Percentiles rank a stretch among this genome's conserved stretches.
phyloP scores from a whole-genome alignment of 129 eudicot genomes.

The Pseudognaphalium luteoalbum region DNA sequence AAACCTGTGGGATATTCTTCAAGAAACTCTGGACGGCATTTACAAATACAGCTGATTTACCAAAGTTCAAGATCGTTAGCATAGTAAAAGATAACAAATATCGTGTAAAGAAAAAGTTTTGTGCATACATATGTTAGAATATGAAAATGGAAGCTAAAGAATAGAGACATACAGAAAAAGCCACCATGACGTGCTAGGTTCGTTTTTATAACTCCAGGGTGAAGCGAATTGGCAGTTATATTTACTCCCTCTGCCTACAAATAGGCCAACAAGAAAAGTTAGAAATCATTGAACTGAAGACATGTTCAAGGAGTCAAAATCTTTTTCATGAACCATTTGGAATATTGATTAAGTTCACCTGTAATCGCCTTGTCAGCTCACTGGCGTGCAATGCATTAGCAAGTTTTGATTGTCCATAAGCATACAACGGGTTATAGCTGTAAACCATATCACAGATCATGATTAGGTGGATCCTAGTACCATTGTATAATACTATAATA shows the following conservation, averaged over 20 bases:
- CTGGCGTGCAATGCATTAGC: constrained; percentile 73
- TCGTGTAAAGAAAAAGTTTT: neutral
- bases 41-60: constrained; percentile 29
- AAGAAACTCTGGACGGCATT: constrained; percentile 44
- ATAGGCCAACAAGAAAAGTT: neutral
- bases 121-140: neutral
- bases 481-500: neutral
- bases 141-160: constrained; percentile 11
- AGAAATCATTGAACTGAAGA: neutral
- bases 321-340: neutral
- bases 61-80: constrained; percentile 22
- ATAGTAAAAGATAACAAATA: neutral
- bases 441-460: constrained; percentile 18
- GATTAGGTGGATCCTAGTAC: constrained; percentile 2
- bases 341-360: constrained; percentile 32
- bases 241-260: constrained; percentile 61
- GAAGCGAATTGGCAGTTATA: constrained; percentile 66
- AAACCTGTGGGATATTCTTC: constrained; percentile 67
- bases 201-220: constrained; percentile 63
- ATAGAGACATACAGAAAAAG: constrained; percentile 29
- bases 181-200: constrained; percentile 51
- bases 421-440: constrained; percentile 56
- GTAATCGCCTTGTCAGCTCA: constrained; percentile 66
- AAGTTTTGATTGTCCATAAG: constrained; percentile 96
- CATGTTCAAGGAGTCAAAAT: neutral